Conservation (phyloP, 805 yeast species). For the Tetrapisispora pingtungensis region DNA sequence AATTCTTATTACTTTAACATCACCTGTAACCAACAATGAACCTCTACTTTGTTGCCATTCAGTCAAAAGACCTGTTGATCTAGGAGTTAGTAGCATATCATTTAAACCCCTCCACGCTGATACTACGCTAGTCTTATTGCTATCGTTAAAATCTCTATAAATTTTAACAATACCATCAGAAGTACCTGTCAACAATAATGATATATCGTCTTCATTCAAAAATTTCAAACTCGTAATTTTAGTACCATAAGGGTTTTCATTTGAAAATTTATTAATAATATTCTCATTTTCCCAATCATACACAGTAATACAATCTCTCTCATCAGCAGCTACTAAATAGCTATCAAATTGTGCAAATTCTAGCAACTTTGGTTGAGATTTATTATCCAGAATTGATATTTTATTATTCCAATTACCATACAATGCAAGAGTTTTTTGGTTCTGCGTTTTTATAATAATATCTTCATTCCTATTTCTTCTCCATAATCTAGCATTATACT, state of each 20-base stretch:
- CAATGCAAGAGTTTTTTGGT: conserved; percentile 73
- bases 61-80: conserved; percentile 71
- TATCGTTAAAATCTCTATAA: conserved; percentile 62
- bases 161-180: conserved; percentile 91
- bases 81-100: conserved; percentile 69
- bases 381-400: conserved; percentile 50
- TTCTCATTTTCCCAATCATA: conserved; percentile 74
- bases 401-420: conserved; percentile 78
- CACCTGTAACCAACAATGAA: conserved; percentile 83
- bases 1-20: conserved; percentile 77
- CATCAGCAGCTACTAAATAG: conserved; percentile 69
- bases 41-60: conserved; percentile 99
- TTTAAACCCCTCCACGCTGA: conserved; percentile 92
- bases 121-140: conserved; percentile 48
- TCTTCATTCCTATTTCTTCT: conserved; percentile 80
- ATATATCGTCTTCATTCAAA: conserved; percentile 85
- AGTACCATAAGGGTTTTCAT: conserved; percentile 80
- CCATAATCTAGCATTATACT: conserved; percentile 77
- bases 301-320: conserved; percentile 68
- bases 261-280: conserved; percentile 61
- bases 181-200: conserved; percentile 76
- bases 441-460: conserved; percentile 81
- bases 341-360: conserved; percentile 87
- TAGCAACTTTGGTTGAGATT: conserved; percentile 69
- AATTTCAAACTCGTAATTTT: conserved; percentile 78